Percentiles rank a stretch among this genome's conserved stretches.
Conservation (phyloP, 441 rosid genomes). For the Gossypium lobatum region DNA sequence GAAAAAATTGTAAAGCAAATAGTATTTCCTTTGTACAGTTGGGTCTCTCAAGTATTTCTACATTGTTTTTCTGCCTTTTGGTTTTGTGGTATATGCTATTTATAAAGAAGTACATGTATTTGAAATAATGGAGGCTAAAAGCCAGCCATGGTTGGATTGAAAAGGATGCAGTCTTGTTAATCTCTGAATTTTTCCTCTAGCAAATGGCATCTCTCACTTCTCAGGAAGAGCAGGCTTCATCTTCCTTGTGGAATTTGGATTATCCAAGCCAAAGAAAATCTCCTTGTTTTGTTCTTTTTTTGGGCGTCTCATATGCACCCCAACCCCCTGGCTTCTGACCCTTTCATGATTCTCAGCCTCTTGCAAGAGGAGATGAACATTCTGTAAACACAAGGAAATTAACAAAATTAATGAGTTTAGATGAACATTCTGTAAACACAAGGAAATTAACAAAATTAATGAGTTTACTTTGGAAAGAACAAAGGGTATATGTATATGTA, state of each 20-base stretch:
- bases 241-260: neutral
- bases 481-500: neutral
- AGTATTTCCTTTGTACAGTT: conserved; percentile 7
- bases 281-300: neutral
- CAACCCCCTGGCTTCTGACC: conserved; percentile 29
- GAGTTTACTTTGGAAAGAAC: neutral
- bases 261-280: neutral
- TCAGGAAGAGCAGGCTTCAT: neutral
- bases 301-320: conserved; percentile 14
- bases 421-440: too few species aligned
- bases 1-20: neutral
- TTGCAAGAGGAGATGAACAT: conserved; percentile 41
- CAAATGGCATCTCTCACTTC: neutral
- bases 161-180: neutral
- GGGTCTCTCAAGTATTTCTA: neutral
- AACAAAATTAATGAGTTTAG: too few species aligned
- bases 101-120: neutral
- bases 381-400: too few species aligned
- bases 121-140: neutral
- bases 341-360: conserved; percentile 41
- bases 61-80: neutral
- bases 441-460: neutral
- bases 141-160: neutral
- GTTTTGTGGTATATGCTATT: neutral
- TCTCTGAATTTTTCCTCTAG: neutral